Base-by-base conservation (phyloP, 116 monocot genomes). In the Trichopus zeylanicus region DNA sequence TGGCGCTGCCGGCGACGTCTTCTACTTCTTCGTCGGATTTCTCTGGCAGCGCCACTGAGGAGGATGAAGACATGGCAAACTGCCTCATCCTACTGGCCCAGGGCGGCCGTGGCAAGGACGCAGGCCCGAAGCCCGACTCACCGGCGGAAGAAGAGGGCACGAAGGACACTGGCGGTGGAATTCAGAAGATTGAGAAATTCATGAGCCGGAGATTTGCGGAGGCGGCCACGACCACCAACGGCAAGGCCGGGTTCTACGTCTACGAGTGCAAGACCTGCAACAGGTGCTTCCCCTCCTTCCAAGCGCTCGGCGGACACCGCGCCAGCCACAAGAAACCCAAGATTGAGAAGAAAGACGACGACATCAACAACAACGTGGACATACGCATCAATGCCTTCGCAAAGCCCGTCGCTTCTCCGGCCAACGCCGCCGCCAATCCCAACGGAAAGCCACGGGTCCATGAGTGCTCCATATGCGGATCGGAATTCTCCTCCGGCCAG, bases 251-350 rank as follows among this genome's bases (percentile, higher is more conserved):
- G 15, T 26, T 32, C 35, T 55, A 60, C 26, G 67, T 67, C 7
- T 87, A 84, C 56, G 67, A 75, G 67, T 92, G 92, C 70, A 87
- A 81, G 74, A 92, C 87, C 11, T 92, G 92, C 66, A 66, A 58
- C 65, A 92, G 71, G 53, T 67, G 80, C 63, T 92, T 92, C 73
- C 64, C 75, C 2, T 82, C 92, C 1, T 87, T 87, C 57, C 92
- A 92, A 53, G 92, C 92, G 5, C 81, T 87, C 15, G 93, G 93
- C 38, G 93, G 93, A 6, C 93, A 93, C 65, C 70, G 93, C 0
- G 70, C 93, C 30, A 89, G 93, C 62, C 87, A 87, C 65, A 92
- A 87, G 68, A 81, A 69, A 56, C 78, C 78, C 3, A 87, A 76
- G 73, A 38, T 47, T 25, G 30, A 18, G 8, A 37, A 1, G 15